Evolutionary conservation across 2,329 filamentous ascomycete genomes (phyloP).

Genomic region (Sarocladiaceae sp.): DNA sequence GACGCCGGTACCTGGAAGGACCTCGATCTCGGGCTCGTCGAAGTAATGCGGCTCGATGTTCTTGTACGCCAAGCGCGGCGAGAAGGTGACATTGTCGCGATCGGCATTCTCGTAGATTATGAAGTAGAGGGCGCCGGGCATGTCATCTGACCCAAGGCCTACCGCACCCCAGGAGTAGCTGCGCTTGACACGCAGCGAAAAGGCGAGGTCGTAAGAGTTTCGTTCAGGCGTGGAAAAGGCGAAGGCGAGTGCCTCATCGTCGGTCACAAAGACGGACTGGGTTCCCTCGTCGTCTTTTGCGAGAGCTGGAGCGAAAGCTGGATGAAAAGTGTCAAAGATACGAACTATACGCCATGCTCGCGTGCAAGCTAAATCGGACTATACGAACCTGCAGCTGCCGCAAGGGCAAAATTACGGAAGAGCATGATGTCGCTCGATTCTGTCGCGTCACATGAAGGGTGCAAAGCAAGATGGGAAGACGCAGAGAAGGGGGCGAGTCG

Average conservation of each 20-base stretch:
- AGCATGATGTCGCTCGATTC: constrained; percentile 5
- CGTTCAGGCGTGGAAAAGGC: constrained; percentile 45
- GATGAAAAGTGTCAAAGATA: not conserved
- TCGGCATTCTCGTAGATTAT: constrained; percentile 47
- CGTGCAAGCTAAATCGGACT: not conserved
- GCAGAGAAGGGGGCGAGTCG: not conserved
- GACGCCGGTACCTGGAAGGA: constrained; percentile 45
- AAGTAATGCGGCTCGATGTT: constrained; percentile 49
- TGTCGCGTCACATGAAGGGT: not conserved
- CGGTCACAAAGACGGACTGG: constrained; percentile 41
- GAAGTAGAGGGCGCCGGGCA: constrained; percentile 49
- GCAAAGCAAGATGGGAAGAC: not conserved
- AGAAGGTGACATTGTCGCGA: constrained; percentile 49
- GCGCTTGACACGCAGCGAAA: constrained; percentile 45
- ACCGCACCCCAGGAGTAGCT: constrained; percentile 48
- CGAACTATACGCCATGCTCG: too few species aligned
- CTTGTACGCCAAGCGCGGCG: constrained; percentile 45
- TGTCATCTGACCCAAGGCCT: constrained; percentile 48
- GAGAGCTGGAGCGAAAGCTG: constrained; percentile 14
- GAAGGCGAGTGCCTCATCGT: constrained; percentile 41
- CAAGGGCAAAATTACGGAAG: constrained; percentile 5
- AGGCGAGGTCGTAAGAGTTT: constrained; percentile 44
- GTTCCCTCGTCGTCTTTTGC: constrained; percentile 24
- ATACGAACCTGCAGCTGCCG: constrained; percentile 8
- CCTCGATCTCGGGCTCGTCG: constrained; percentile 36